Evolutionary conservation across 345 rosid genomes (phyloP).

Genomic region (Eucalyptus sideroxylon): DNA sequence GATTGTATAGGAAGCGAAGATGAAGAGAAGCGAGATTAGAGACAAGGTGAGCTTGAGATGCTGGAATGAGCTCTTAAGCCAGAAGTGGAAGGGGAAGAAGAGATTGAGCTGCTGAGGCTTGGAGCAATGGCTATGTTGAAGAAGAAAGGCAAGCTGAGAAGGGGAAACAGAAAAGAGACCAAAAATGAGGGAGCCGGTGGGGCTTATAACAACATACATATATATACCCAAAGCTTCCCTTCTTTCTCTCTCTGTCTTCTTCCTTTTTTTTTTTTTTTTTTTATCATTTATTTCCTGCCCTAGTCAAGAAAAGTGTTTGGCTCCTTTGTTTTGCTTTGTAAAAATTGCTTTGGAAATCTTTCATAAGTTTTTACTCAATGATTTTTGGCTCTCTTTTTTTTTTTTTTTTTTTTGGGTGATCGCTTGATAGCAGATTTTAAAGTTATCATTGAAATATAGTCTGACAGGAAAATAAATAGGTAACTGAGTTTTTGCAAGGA

Average conservation of each 20-base stretch:
- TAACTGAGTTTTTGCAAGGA: neutral
- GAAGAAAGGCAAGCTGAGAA: neutral
- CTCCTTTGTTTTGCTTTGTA: neutral
- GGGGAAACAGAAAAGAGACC: neutral
- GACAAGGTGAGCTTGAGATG: neutral
- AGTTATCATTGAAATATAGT: neutral
- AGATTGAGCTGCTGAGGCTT: neutral
- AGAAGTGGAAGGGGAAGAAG: neutral
- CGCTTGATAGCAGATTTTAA: neutral
- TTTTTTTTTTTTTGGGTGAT: neutral
- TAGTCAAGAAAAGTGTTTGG: neutral
- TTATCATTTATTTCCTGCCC: neutral
- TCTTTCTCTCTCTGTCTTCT: accelerated
- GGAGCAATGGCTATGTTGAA: neutral
- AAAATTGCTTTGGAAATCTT: neutral
- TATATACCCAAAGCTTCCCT: neutral
- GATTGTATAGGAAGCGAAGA: neutral
- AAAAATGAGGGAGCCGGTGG: neutral
- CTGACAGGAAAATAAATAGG: neutral
- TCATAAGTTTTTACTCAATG: neutral
- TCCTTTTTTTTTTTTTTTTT: accelerated
- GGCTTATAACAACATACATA: accelerated
- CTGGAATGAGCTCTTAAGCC: neutral
- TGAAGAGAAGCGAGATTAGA: neutral
- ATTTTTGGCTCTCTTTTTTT: neutral